Evolutionary conservation across 108 stramenopile species (phyloP), one percentile per base, ranked within the genome.

Genomic region (Chaetoceros tenuissimus): DNA sequence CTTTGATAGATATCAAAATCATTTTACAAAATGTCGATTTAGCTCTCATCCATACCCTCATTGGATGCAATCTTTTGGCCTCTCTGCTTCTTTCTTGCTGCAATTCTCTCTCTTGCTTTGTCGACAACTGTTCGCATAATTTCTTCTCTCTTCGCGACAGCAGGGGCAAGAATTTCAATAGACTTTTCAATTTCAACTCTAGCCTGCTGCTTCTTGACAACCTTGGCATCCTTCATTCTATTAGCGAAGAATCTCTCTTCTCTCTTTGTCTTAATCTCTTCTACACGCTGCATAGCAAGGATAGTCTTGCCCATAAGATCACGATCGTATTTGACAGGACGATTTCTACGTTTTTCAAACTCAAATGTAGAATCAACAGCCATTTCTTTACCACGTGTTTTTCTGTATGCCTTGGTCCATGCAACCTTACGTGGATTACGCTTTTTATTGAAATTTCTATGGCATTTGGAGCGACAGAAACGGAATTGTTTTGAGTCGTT

Each of bases 391-490:
- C 95, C 95, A 22, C 85, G 76, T 2, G 97, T 96, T 62, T 94
- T 96, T 43, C 97, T 89, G 68, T 85, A 99, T 52, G 97, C 96
- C 79, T 98, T 99, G 28, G 99, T 98, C 99, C 99, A 99, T 50
- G 92, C 91, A 17, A 96, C 90, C 78, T 99, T 98, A 31, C 99
- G 85, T 5, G 99, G 99, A 66, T 99, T 99, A 61, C 97, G 82
- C 71, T 99, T 99, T 75, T 94, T 93, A 60, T 94, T 94, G 68
- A 99, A 99, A 65, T 96, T 94, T 43, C 89, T 84, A 80, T 97
- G 97, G 78, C 99, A 99, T 81, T 99, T 99, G 20, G 97, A 96
- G 28, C 99, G 90, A 64, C 99, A 99, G 74, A 99, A 99, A 19
- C 92, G 90, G 61, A 99, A 99, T 56, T 91, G 85, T 77, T 99